Evolutionary conservation across 495 filamentous ascomycete species (phyloP), one percentile per base, ranked within the genome.

Genomic region (Saxophila tyrrhenica): DNA sequence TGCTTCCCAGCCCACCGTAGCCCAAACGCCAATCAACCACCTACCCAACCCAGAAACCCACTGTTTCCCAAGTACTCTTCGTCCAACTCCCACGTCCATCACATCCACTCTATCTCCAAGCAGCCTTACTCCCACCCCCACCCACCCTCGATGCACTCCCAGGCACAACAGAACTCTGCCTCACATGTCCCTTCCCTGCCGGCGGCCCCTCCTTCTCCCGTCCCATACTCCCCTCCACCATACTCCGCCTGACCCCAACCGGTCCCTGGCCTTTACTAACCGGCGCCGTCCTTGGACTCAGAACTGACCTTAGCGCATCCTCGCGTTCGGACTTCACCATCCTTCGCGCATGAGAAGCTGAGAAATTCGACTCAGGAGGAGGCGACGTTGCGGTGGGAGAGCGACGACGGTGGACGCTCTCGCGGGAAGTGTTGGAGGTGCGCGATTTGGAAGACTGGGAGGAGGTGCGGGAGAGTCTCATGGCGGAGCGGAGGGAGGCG

Each of bases 241-340:
- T 44, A 25, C 46, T 51, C 46, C 48, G 49, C 25, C 56, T 42
- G 5, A 56, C 58, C 46, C 58, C 46, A 16, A 57, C 57, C 1
- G 52, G 44, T n/a, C 67, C 70, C 2, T 70, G 72, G 41, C 72
- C 69, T 63, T 86, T 86, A 64, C 79, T 75, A n/a, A 87, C 73
- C 1, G 81, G 78, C n/a, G 79, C 68, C 20, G 78, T 76, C 15
- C 82, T 72, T 45, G 84, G 83, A 50, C 81, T 82, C 47, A 88
- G 67, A 16, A 87, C 81, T 46, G 74, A 76, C 48, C 76, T 79
- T 62, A 63, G 69, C 23, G 52, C 75, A 39, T 65, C 64, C 35
- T 82, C 82, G 52, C 79, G 79, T 22, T 84, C 81, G 51, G 73
- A 77, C 67, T 78, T 83, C 21, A 82, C 81, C 81, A 87, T 85